Base-by-base conservation (phyloP, 768 basidiomycete species). In the Suillus discolor region DNA sequence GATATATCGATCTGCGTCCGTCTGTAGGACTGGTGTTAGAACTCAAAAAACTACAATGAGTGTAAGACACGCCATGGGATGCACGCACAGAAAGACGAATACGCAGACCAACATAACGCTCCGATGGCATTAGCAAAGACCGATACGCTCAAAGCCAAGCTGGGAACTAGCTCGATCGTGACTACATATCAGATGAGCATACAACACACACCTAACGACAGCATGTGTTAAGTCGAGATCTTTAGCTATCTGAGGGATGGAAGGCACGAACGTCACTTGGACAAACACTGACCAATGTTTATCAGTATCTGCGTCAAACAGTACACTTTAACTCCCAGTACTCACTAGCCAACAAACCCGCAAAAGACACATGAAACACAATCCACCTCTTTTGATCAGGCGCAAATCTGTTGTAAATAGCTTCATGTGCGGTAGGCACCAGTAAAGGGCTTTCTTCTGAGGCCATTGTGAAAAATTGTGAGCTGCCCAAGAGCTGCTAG, bases 1-100 rank as follows among this genome's bases (percentile, higher is more conserved):
- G 78, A 68, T 89, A 92, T 8, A 90, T 77, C 0, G 81, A 78
- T n/a, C 87, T 78, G 2, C 91, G 81, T 3, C 93, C 92, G 78
- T 92, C 89, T 91, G 55, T 65, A 16, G 20, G 18, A 54, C 42
- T 57, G 15, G 65, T 25, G 34, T 36, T 53, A 44, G 44, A 25
- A 28, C 36, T 25, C 16, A 18, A 49, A 18, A 49, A 57, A 11
- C 6, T 28, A 47, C 12, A 1, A 8, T 1, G 9, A 4, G 25
- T 18, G 15, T 16, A 34, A 8, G 44, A 31, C 5, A n/a, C 57
- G 53, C 67, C 65, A 23, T 69, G 67, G 67, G 20, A 2, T 39
- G 4, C 25, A 76, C 79, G 28, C 62, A 85, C 84, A 89, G 64
- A 82, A 87, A 0, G 82, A 80, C 8, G 82, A 77, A 60, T 85